Evolutionary conservation across 2,329 filamentous ascomycete genomes (phyloP), one percentile per base, ranked within the genome.

Genomic region (Colletotrichum coccodes): DNA sequence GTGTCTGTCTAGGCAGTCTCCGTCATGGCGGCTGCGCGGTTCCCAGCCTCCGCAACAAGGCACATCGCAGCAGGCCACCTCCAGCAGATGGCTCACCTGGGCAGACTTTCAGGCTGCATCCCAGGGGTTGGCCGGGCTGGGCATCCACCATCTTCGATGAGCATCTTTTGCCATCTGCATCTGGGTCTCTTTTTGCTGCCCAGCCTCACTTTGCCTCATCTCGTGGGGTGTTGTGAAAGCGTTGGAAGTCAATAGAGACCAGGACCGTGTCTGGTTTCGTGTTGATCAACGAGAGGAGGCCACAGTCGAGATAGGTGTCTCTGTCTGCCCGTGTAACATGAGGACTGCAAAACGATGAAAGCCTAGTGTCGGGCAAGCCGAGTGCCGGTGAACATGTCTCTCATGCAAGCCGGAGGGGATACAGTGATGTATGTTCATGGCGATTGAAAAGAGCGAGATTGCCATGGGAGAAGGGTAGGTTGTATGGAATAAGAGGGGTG

Each of bases 21-120:
- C 18, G 49, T 61, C 47, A 61, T n/a, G 65, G 65, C 54, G 53
- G 65, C 61, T 68, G 65, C 60, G 49, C 61, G 60, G 54, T 32
- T 40, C 40, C 40, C 54, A 60, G 61, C 66, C 61, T 56, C 54
- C 40, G 28, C 61, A 66, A 56, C 61, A 44, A 52, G 61, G 66
- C 66, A 68, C 40, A 56, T 68, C 47, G 54, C 47, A 40, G 61
- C 64, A 64, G 60, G n/a, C 18, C 18, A 26, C 46, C 53, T 38
- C 64, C 50, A 56, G 58, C 58, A 21, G 16, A 56, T 42, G 58
- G 46, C 53, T 59, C 47, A 54, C 38, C 47, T 49, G 60, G 65
- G 60, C 53, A 53, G 40, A 56, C 47, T 56, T 56, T 30, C 54
- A 69, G 61, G 66, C 61, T 53, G 54, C 61, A 68, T 65, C 61